Conservation (phyloP, 2,329 filamentous ascomycete species). For the Colletotrichum abscissum region DNA sequence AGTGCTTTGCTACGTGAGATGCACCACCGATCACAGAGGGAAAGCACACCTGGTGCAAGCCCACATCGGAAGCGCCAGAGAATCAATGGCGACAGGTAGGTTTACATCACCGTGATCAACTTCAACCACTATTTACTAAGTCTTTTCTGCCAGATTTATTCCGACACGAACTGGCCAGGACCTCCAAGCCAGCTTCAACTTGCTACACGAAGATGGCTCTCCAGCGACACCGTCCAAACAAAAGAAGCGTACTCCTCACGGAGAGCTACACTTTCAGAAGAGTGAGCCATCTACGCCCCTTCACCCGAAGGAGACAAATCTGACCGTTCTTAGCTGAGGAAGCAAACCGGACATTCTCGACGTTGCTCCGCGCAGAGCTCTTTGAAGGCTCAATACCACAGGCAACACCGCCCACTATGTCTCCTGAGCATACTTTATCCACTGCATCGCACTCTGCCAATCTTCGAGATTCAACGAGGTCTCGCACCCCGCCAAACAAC, state of each 20-base stretch:
- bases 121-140: background rate
- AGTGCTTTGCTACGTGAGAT: constrained; percentile 63
- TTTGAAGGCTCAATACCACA: constrained; percentile 94
- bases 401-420: constrained; percentile 72
- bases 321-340: constrained; percentile 74
- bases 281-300: constrained; percentile 64
- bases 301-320: background rate
- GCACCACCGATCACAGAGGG: constrained; percentile 60
- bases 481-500: constrained; percentile 83
- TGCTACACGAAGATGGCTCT: constrained; percentile 92
- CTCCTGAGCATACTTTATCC: constrained; percentile 66
- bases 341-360: constrained; percentile 93
- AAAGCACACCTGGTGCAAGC: constrained; percentile 64
- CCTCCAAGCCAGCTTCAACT: constrained; percentile 89
- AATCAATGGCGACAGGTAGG: constrained; percentile 72
- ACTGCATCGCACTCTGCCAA: constrained; percentile 62
- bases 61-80: constrained; percentile 70
- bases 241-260: constrained; percentile 86
- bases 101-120: background rate
- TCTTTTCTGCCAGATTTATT: constrained; percentile 77
- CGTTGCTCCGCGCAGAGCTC: constrained; percentile 87
- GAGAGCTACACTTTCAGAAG: constrained; percentile 93
- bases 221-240: constrained; percentile 89
- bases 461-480: constrained; percentile 74
- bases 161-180: constrained; percentile 94